Base-by-base conservation (phyloP, 805 yeast genomes). In the Peterozyma toletana region DNA sequence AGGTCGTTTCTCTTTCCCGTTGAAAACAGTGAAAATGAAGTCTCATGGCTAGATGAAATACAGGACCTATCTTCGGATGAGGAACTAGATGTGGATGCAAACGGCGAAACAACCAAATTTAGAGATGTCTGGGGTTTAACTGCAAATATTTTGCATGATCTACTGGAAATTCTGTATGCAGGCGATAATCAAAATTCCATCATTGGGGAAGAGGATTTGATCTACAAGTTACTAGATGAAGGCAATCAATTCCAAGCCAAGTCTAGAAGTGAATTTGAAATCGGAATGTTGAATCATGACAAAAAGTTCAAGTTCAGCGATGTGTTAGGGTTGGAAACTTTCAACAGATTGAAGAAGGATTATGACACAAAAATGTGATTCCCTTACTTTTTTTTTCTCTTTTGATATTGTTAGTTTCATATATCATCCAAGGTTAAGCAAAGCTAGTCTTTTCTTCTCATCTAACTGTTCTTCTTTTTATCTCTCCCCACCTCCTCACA, bases 81-180 rank as follows among this genome's bases (percentile, higher is more conserved):
- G 10, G 60, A 59, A 50, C 63, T 59, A 39, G 62, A 65, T 58
- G 72, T 51, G 55, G 77, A 58, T 31, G 59, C 56, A 16, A 30
- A 40, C 66, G 33, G 39, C 3, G 52, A 48, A 2, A 46, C 47
- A 9, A 35, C 63, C 37, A 68, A 71, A 44, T 71, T 80, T 34
- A 77, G 84, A 54, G 85, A 83, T 54, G 80, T 86, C 4, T 85
- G 93, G 95, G 95, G 95, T 1, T 62, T 85, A 33, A 85, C 93
- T 0, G 91, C 90, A 2, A 83, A 83, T 55, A 84, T 85, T 9
- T 56, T 85, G n/a, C 85, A 77, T 53, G 91, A 85, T 56, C 54
- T 85, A 29, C 81, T 88, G 2, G 71, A 70, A 45, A 67, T 83
- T 9, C 64, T 75, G 3, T 75, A 77, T 54, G 49, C 76, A 52